Conservation (phyloP, 495 filamentous ascomycete species). For the Oidiodendron maius region DNA sequence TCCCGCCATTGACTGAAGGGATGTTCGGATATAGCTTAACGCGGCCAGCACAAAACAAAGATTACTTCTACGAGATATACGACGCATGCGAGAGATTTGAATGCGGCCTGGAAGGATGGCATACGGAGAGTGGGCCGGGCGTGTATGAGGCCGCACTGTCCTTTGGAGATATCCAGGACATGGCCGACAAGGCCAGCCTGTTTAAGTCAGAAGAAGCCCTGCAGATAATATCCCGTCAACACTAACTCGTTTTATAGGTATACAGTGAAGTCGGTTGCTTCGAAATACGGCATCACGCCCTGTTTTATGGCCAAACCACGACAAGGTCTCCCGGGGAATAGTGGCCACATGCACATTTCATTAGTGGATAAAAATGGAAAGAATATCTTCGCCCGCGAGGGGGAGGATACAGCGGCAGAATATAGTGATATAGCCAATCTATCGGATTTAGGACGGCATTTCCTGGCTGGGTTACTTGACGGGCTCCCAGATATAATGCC, state of each 20-base stretch:
- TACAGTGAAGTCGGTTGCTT: conserved; percentile 78
- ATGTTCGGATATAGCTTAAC: conserved; percentile 98
- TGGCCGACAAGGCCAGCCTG: conserved; percentile 85
- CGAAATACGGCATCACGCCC: conserved; percentile 83
- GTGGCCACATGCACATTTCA: conserved; percentile 91
- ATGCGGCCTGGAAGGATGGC: conserved; percentile 91
- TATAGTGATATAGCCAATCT: conserved; percentile 73
- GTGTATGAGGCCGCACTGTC: conserved; percentile 94
- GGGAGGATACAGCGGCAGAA: conserved; percentile 58
- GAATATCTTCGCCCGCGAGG: conserved; percentile 74
- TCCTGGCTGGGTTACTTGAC: conserved; percentile 83
- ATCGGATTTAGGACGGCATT: conserved; percentile 85
- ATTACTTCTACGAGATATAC: conserved; percentile 90
- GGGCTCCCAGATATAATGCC: conserved; percentile 96
- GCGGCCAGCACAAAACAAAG: conserved; percentile 86
- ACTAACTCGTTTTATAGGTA: conserved; percentile 43
- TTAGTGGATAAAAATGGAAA: conserved; percentile 61
- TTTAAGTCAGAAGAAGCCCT: conserved; percentile 65
- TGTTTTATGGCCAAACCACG: conserved; percentile 99
- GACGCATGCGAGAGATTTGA: conserved; percentile 75
- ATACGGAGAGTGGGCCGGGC: conserved; percentile 92
- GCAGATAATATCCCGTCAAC: background rate
- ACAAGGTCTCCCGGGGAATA: conserved; percentile 84
- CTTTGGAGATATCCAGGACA: conserved; percentile 73
- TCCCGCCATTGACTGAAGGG: conserved; percentile 82